Conservation (phyloP, 306 rosid genomes). For the Rubus idaeus region DNA sequence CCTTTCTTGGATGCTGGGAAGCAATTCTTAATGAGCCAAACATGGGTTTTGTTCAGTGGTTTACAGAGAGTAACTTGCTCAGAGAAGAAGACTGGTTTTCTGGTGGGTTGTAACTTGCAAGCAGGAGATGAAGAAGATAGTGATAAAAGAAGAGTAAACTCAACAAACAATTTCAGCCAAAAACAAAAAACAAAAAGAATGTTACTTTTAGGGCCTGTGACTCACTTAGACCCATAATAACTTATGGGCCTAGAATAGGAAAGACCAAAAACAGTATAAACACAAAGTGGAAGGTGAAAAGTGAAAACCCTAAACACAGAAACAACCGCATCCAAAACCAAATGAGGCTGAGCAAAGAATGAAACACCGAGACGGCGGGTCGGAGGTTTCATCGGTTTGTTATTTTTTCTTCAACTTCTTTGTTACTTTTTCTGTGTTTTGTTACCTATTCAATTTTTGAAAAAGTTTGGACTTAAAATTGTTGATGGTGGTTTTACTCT, state of each 20-base stretch:
- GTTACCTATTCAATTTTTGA: neutral
- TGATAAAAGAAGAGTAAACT: neutral
- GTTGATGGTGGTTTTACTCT: neutral
- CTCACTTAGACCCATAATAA: neutral
- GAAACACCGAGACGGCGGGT: neutral
- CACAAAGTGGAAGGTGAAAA: neutral
- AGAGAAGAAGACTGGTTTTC: conserved; percentile 2
- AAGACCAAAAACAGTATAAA: neutral
- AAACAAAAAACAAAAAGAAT: neutral
- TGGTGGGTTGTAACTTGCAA: neutral
- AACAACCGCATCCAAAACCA: neutral
- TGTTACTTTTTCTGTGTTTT: neutral
- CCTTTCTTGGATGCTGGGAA: conserved; percentile 45
- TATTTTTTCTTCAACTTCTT: too few relatives aligned
- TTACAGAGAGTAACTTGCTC: neutral
- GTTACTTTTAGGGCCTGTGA: neutral
- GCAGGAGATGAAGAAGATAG: neutral
- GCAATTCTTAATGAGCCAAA: conserved; percentile 36
- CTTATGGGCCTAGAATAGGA: neutral
- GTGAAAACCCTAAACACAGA: neutral
- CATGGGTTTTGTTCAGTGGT: conserved; percentile 32
- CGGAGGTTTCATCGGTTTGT: neutral
- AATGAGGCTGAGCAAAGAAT: neutral
- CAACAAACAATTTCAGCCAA: neutral
- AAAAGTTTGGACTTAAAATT: neutral